phyloP scores from a whole-genome alignment of 352 stramenopile genomes.

The Blastocystis hominis region DNA sequence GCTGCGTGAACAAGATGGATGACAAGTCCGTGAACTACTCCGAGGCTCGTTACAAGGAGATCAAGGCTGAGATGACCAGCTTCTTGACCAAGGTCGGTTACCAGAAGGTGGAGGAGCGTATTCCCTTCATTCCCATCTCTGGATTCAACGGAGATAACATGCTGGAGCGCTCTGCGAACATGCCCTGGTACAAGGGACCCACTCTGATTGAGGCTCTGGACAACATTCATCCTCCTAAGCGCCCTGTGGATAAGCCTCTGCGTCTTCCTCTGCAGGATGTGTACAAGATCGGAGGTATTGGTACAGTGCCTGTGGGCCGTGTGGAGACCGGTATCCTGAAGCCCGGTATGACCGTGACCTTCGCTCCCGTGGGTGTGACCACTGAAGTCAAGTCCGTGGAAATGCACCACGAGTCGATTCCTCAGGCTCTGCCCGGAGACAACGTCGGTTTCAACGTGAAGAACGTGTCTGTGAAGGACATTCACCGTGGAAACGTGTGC shows the following conservation, averaged over 20 bases:
- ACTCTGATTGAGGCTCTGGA: slow-evolving; percentile 61
- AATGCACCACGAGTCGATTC: slow-evolving; percentile 84
- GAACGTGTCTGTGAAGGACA: slow-evolving; percentile 83
- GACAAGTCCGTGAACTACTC: no score
- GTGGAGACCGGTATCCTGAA: slow-evolving; percentile 90
- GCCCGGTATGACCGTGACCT: slow-evolving; percentile 78
- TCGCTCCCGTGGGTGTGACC: slow-evolving; percentile 78
- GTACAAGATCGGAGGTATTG: slow-evolving; percentile 92
- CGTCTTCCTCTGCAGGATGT: slow-evolving; percentile 87
- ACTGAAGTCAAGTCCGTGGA: slow-evolving; percentile 89
- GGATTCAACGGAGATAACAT: no score
- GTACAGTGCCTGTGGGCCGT: slow-evolving; percentile 85
- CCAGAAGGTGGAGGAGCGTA: no score
- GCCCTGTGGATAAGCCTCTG: slow-evolving; percentile 82
- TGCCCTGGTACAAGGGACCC: no score
- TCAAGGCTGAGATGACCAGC: no score
- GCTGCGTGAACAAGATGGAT: no score
- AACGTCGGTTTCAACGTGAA: slow-evolving; percentile 95
- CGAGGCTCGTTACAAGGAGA: no score
- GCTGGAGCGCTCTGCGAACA: no score
- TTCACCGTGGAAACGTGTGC: slow-evolving; percentile 82
- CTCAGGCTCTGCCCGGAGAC: slow-evolving; percentile 80
- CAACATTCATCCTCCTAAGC: slow-evolving; percentile 72
- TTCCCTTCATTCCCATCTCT: no score
- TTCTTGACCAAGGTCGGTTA: no score